Evolutionary conservation across 345 rosid genomes (phyloP), one percentile per base, ranked within the genome.

Genomic region (Euclidium syriacum): DNA sequence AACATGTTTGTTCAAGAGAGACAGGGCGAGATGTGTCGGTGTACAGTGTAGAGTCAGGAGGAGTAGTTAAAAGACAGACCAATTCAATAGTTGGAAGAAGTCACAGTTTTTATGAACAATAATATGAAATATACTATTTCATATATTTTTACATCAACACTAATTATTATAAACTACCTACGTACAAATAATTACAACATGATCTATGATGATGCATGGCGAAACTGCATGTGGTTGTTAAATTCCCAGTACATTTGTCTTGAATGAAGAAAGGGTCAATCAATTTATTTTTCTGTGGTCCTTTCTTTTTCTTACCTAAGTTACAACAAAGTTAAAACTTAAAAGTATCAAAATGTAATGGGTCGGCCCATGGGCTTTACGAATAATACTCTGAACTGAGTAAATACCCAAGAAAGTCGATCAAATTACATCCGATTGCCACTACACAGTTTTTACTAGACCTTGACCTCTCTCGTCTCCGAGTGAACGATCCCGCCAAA

Each of bases 141-240:
- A 3, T 27, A 5, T 29, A 5, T 29, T 29, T 29, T 29, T 1
- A 29, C 8, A 29, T n/a, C n/a, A n/a, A n/a, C n/a, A 29, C 5
- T 29, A 29, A 9, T 29, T 29, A 29, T 29, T 6, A 29, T 29
- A 5, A 29, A 1, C 8, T 29, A 29, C 2, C 8, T 29, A 29
- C 33, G 33, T 6, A 29, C 51, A 24, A 70, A 62, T 47, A 27
- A 38, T 62, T 29, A 62, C 17, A 53, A 1, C 35, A 44, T 53
- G 68, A 36, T 54, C 33, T n/a, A n/a, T n/a, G n/a, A 62, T 29
- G 26, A 35, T 56, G 23, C 47, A 27, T n/a, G n/a, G 72, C 35
- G 22, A 5, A 42, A n/a, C 12, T 60, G 67, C 73, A 70, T 70
- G 74, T 62, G 74, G 74, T 70, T 29, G 74, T 70, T 62, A 55